phyloP scores from a whole-genome alignment of 2,329 filamentous ascomycete genomes.

The Colletotrichum tabaci region DNA sequence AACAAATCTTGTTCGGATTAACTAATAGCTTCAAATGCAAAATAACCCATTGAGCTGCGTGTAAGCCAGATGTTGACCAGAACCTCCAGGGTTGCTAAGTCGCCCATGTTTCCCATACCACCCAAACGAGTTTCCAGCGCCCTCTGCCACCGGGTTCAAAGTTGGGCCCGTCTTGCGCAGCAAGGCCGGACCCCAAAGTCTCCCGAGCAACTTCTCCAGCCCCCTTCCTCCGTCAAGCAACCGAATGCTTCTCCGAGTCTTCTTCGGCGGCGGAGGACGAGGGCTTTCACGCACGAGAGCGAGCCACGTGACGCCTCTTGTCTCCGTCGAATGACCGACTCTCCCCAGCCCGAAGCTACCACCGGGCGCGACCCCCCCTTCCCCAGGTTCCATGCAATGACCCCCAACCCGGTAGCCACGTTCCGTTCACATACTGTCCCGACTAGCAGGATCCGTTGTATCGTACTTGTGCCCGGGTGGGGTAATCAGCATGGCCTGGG shows the following conservation, averaged over 20 bases:
- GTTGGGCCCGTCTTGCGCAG: constrained; percentile 28
- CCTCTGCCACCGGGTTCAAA: constrained; percentile 27
- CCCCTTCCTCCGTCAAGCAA: constrained; percentile 19
- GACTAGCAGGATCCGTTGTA: constrained; percentile 39
- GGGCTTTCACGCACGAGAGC: constrained; percentile 34
- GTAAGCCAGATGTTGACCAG: constrained; percentile 51
- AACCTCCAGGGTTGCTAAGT: constrained; percentile 46
- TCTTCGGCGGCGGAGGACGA: not conserved
- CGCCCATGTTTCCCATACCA: constrained; percentile 10
- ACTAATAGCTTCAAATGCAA: constrained; percentile 56
- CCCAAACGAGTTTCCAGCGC: constrained; percentile 52
- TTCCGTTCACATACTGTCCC: constrained; percentile 35
- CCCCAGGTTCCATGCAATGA: constrained; percentile 35
- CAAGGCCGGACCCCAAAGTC: constrained; percentile 12
- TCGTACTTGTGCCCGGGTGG: constrained; percentile 36
- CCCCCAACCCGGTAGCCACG: constrained; percentile 28
- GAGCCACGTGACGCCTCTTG: constrained; percentile 33
- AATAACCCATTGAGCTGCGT: constrained; percentile 56
- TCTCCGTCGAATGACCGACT: constrained; percentile 1
- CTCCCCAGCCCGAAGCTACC: constrained; percentile 14
- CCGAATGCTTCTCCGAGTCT: constrained; percentile 22
- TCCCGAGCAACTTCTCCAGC: constrained; percentile 26
- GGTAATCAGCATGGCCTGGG: constrained; percentile 41
- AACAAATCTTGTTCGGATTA: constrained; percentile 55
- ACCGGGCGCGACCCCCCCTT: constrained; percentile 29